These are phyloP conservation scores for Lyophyllum shimeji DNA, from an alignment of 768 basidiomycete genomes.

Conservation along the genomic window DNA sequence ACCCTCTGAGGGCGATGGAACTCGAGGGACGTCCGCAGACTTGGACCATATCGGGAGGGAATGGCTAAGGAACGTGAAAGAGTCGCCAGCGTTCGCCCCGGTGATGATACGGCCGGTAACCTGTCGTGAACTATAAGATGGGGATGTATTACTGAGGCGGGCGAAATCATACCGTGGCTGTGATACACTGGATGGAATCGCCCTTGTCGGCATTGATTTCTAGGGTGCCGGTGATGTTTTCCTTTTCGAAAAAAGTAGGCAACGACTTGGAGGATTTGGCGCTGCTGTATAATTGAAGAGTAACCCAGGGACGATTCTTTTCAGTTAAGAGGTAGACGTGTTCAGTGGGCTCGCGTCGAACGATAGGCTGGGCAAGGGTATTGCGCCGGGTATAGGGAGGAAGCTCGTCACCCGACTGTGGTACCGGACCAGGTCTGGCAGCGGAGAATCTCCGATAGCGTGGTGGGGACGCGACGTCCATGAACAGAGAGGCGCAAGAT, in stretches of 20 bases:
- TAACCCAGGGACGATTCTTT: conserved; percentile 43
- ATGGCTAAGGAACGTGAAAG: conserved; percentile 43
- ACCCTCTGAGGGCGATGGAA: conserved; percentile 41
- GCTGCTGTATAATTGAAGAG: conserved; percentile 48
- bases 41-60: conserved; percentile 50
- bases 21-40: conserved; percentile 35
- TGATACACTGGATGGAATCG: conserved; percentile 51
- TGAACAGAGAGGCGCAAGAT: conserved; percentile 20
- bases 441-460: conserved; percentile 49
- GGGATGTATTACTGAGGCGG: neutral
- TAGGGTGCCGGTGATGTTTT: conserved; percentile 47
- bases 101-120: conserved; percentile 54
- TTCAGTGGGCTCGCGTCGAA: conserved; percentile 46
- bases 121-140: conserved; percentile 21
- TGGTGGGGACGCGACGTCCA: conserved; percentile 51
- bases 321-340: conserved; percentile 43
- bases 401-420: conserved; percentile 43
- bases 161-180: conserved; percentile 35
- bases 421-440: conserved; percentile 47
- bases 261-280: conserved; percentile 51
- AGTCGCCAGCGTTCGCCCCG: conserved; percentile 41
- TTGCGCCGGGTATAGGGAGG: conserved; percentile 50
- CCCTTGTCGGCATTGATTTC: conserved; percentile 49
- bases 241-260: conserved; percentile 55
- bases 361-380: conserved; percentile 39